These are phyloP conservation scores for Pythium sukuiense DNA, from an alignment of 352 stramenopile genomes.

Conservation along the genomic window DNA sequence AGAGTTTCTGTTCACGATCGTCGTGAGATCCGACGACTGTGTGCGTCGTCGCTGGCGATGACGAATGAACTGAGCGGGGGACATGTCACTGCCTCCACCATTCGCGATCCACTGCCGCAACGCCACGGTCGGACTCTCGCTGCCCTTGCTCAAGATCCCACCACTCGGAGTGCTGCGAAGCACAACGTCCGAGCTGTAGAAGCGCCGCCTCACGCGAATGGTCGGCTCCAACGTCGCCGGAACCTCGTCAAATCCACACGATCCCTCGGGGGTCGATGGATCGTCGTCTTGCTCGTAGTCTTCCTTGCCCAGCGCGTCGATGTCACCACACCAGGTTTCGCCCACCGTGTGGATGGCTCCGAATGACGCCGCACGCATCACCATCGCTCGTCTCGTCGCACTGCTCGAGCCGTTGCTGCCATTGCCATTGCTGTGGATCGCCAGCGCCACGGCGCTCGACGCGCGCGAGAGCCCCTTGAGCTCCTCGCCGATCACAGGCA, in stretches of 20 bases:
- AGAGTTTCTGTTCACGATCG: conserved; percentile 2
- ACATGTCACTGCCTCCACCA: conserved; percentile 11
- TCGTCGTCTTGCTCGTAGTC: conserved; percentile 4
- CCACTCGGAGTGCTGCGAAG: conserved; percentile 28
- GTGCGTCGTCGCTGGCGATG: conserved; percentile 25
- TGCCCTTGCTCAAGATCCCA: conserved; percentile 14
- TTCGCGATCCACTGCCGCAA: conserved; percentile 29
- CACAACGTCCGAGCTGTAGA: conserved; percentile 65
- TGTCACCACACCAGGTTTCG: conserved; percentile 2
- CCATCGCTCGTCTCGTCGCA: background rate
- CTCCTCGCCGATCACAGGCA: conserved; percentile 56
- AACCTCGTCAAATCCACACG: background rate
- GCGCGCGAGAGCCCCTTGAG: conserved; percentile 26
- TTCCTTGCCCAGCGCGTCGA: background rate
- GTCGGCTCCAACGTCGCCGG: background rate
- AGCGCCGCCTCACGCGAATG: conserved; percentile 37
- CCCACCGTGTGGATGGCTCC: conserved; percentile 12
- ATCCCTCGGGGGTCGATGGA: background rate
- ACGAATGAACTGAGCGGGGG: conserved; percentile 20
- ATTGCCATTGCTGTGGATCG: too few relatives aligned
- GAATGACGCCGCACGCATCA: conserved; percentile 16
- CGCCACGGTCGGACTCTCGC: conserved; percentile 28
- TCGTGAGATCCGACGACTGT: conserved; percentile 17
- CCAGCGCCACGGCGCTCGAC: conserved; percentile 13
- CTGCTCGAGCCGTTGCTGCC: background rate